Percentiles rank a stretch among this genome's conserved stretches.
phyloP scores from a whole-genome alignment of 2,329 filamentous ascomycete genomes.

The Aspergillus amoenus region DNA sequence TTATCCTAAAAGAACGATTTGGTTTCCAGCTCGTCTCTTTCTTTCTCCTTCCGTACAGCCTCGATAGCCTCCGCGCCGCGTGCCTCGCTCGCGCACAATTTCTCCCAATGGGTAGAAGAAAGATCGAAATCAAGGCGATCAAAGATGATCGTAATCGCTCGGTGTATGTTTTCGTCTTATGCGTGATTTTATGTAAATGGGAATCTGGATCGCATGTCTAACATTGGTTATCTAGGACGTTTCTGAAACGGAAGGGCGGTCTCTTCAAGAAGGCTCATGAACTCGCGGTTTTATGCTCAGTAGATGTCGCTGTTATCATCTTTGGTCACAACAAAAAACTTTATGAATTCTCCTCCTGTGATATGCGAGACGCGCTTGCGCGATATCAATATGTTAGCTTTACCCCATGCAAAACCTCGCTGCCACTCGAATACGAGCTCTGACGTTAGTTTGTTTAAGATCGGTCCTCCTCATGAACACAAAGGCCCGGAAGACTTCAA shows the following conservation, averaged over 20 bases:
- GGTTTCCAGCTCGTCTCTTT: constrained; percentile 2
- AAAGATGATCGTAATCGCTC: constrained; percentile 97
- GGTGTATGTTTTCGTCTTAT: constrained; percentile 65
- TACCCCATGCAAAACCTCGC: neutral
- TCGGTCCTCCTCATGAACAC: constrained; percentile 90
- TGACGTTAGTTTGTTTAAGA: constrained; percentile 54
- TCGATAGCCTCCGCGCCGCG: neutral
- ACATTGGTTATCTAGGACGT: constrained; percentile 63
- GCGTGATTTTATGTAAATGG: neutral
- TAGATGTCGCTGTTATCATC: constrained; percentile 98
- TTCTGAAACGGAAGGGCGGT: constrained; percentile 96
- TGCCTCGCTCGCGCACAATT: constrained; percentile 15
- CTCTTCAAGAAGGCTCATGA: constrained; percentile 99
- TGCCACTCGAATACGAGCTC: constrained; percentile 5
- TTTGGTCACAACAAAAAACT: constrained; percentile 99
- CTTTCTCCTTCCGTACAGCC: constrained; percentile 6
- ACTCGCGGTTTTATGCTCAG: constrained; percentile 93
- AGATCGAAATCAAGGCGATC: constrained; percentile 99
- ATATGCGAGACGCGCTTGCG: constrained; percentile 86
- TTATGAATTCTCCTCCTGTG: constrained; percentile 92
- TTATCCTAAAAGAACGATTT: constrained; percentile 8
- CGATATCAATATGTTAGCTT: constrained; percentile 84
- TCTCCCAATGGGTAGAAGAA: constrained; percentile 81
- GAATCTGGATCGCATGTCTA: neutral
- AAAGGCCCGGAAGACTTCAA: constrained; percentile 93